These are phyloP conservation scores for Kwoniella botswanensis DNA, from an alignment of 768 basidiomycete genomes.

Conservation along the genomic window DNA sequence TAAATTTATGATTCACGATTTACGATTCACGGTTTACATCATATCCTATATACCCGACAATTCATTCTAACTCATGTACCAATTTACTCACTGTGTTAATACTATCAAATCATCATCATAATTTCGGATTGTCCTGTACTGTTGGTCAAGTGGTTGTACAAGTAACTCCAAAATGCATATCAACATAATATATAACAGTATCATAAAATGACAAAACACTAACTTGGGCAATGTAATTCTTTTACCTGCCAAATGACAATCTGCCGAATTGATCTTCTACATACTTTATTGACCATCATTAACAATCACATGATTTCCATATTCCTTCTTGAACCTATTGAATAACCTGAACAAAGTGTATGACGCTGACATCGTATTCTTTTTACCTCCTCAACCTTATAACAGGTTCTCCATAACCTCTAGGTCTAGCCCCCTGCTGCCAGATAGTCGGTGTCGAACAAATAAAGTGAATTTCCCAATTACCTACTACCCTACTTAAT, in stretches of 20 bases:
- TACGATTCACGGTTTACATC: too few relatives aligned
- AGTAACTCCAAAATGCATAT: slow-evolving; percentile 3
- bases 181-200: background rate
- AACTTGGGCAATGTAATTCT: background rate
- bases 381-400: slow-evolving; percentile 27
- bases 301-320: too few relatives aligned
- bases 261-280: background rate
- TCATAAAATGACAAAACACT: background rate
- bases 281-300: too few relatives aligned
- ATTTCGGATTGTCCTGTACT: background rate
- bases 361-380: background rate
- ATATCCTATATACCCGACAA: too few relatives aligned
- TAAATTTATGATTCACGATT: too few relatives aligned
- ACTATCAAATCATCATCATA: too few relatives aligned
- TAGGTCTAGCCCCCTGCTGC: slow-evolving; percentile 46
- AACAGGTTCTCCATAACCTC: slow-evolving; percentile 52
- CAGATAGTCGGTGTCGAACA: slow-evolving; percentile 46
- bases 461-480: slow-evolving; percentile 53
- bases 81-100: too few relatives aligned
- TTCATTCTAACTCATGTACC: too few relatives aligned
- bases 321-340: background rate
- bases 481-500: slow-evolving; percentile 17
- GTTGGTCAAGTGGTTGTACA: background rate
- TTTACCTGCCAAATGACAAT: background rate
- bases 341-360: background rate